Evolutionary conservation across 768 basidiomycete species (phyloP), one percentile per base, ranked within the genome.

Genomic region (Mycena sanguinolenta): DNA sequence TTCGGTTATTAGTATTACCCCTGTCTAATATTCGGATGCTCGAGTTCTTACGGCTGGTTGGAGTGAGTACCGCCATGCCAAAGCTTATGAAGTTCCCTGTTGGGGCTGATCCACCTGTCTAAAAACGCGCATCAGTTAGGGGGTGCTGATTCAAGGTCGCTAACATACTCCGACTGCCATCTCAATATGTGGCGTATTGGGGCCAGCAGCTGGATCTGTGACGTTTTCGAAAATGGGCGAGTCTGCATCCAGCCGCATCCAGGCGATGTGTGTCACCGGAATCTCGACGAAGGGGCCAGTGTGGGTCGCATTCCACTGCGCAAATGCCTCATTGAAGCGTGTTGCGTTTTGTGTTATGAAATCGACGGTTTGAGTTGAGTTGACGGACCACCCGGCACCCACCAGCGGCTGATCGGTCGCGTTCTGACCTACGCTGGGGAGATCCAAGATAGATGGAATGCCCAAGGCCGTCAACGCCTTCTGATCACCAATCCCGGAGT

Each of bases 401-500:
- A 34, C n/a, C n/a, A n/a, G n/a, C 4, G 54, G 54, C 7, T 34
- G 30, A 12, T 55, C 54, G 32, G 54, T n/a, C 21, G n/a, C 32
- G 23, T 55, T 55, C 54, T 34, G 32, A 8, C 54, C 54, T 3
- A 55, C 54, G 32, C 54, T 55, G 8, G 54, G 54, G 10, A 55
- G 54, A 34, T 77, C 62, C 25, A 71, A 50, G n/a, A 74, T 19
- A 23, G 71, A 44, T 1, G 58, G 39, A 54, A 77, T 76, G 21
- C 72, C 72, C 4, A 75, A 28, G 7, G 23, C 30, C 14, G 53
- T 30, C 6, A 78, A 71, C 1, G 63, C 55, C 14, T 66, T 39
- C 19, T 32, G 30, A 42, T 77, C 73, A 16, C 80, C 79, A 21
- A 81, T 80, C 23, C 79, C 79, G 14, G 77, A 79, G n/a, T 73